These are phyloP conservation scores for Arthrobotrys conoides DNA, from an alignment of 2,329 filamentous ascomycete genomes.

Conservation along the genomic window DNA sequence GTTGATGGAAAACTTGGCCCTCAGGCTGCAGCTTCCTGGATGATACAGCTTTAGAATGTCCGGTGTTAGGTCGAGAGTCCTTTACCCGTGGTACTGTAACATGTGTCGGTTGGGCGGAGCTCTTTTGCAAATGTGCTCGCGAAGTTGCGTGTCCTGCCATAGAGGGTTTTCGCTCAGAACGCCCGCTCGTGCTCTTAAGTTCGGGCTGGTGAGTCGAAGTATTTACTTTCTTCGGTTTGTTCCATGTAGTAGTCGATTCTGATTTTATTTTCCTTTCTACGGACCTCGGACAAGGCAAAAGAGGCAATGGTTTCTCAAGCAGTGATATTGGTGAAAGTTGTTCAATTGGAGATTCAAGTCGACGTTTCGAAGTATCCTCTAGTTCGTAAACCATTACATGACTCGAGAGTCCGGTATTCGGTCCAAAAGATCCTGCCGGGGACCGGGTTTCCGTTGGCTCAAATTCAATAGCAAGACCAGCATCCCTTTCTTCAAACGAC, in stretches of 20 bases:
- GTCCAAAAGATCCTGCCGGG: not conserved
- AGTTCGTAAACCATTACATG: conserved; percentile 34
- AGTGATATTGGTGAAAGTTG: conserved; percentile 32
- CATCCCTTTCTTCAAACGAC: conserved; percentile 39
- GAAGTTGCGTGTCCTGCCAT: not conserved
- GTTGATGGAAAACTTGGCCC: not conserved
- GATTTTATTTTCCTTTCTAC: conserved; percentile 39
- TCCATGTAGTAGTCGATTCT: not conserved
- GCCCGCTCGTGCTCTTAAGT: not conserved
- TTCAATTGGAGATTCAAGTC: conserved; percentile 18
- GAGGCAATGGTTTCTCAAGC: conserved; percentile 42
- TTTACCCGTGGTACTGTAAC: not conserved
- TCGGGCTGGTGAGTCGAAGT: not conserved
- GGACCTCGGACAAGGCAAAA: conserved; percentile 38
- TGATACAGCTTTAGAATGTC: conserved; percentile 5
- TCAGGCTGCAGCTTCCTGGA: conserved; percentile 31
- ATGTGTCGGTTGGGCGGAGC: conserved; percentile 5
- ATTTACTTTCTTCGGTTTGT: conserved; percentile 11
- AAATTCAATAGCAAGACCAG: conserved; percentile 49
- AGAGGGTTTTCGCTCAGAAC: not conserved
- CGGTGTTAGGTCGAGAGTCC: not conserved
- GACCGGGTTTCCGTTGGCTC: conserved; percentile 5
- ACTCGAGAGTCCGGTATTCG: not conserved
- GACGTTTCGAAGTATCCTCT: conserved; percentile 44
- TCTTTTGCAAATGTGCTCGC: conserved; percentile 3